A percentile compares a stretch with the other conserved stretches of the same genome.
Conservation (phyloP, 306 rosid genomes). For the Albizia julibrissin region DNA sequence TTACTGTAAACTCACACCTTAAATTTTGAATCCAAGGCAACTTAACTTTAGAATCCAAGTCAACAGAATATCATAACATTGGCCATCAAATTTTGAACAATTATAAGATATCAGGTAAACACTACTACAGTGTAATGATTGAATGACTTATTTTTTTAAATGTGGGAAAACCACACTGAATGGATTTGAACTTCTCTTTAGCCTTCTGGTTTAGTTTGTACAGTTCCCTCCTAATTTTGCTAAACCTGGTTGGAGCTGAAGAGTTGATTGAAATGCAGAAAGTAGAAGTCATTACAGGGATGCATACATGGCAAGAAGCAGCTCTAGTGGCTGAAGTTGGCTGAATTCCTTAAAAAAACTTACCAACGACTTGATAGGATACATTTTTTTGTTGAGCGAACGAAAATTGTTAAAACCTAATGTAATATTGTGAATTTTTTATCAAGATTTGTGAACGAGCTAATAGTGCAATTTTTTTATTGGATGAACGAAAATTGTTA, state of each 20-base stretch:
- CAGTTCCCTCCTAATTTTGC: background rate
- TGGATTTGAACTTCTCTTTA: background rate
- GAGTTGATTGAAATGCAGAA: constrained; percentile 42
- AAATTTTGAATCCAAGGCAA: background rate
- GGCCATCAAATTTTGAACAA: background rate
- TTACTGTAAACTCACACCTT: background rate
- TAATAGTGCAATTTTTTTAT: too few species aligned
- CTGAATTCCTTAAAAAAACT: background rate
- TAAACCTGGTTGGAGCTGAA: constrained; percentile 45
- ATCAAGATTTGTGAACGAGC: too few species aligned
- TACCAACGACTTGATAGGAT: too few species aligned
- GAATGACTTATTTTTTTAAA: background rate
- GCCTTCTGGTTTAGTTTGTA: background rate
- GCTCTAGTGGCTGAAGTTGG: constrained; percentile 54
- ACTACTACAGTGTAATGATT: background rate
- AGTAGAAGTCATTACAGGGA: constrained; percentile 55
- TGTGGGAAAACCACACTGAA: background rate
- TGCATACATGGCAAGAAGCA: constrained; percentile 61
- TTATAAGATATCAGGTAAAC: background rate
- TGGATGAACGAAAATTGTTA: too few species aligned
- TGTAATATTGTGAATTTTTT: too few species aligned
- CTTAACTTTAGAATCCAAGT: background rate
- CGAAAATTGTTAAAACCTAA: too few species aligned
- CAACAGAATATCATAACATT: background rate
- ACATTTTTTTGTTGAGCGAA: too few species aligned